Base-by-base conservation (phyloP, 2,329 filamentous ascomycete species). In the Trichophyton equinum region DNA sequence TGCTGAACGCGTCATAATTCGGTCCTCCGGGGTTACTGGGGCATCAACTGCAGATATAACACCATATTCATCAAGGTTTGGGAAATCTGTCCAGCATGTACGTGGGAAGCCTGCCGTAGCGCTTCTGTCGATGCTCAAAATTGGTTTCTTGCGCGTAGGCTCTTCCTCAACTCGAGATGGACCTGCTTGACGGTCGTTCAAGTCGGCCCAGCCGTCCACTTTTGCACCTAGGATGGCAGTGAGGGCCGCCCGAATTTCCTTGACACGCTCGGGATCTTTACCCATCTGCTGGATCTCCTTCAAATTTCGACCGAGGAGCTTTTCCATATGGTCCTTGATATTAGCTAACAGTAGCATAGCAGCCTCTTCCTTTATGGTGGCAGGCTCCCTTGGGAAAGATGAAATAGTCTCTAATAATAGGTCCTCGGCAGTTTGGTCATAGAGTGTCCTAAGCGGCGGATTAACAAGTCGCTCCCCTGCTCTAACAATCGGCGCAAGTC, bases 241-340 rank as follows among this genome's bases (percentile, higher is more conserved):
- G 63, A 76, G 67, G 30, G 73, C 74, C 59, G 73, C 72, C 38
- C 74, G 73, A 44, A 76, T 76, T 63, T 76, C 74, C 62, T 75
- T 76, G 30, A 75, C 74, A 62, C 75, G 73, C 58, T 76, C 74
- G 7, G 74, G 74, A 36, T 76, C 73, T 64, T 74, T 72, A 44
- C 74, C 74, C 74, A 76, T 76, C 65, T 76, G 73, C 65, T 76
- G 74, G 2, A 76, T 76, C 46, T 74, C 74, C 9, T 71, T 74
- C 61, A 76, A 61, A 62, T 75, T 74, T 46, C 74, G 72, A 5
- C 74, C 74, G 6, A 76, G 68, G 36, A 78, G 70, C 58, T 74
- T 76, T 61, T 78, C 76, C 75, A 78, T 77, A 65, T 78, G 76
- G 60, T 75, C 74, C 62, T 76, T 77, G 58, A 78, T 78, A 62